These are phyloP conservation scores for Hymenotorrendiella dingleyae DNA, from an alignment of 2,329 filamentous ascomycete genomes.

Conservation along the genomic window DNA sequence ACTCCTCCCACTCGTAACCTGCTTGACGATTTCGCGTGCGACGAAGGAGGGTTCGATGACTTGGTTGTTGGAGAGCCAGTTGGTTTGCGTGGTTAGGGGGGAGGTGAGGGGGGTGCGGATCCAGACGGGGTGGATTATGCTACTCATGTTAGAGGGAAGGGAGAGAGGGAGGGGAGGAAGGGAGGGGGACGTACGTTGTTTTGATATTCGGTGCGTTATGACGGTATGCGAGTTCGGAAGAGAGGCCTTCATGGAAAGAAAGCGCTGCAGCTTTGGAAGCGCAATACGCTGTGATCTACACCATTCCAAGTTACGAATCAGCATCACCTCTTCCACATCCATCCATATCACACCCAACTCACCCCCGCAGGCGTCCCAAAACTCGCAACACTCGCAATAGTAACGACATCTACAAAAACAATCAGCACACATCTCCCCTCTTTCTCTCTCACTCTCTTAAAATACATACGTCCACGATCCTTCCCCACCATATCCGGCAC, in stretches of 20 bases:
- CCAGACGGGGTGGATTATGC: slow-evolving; percentile 56
- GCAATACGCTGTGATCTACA: slow-evolving; percentile 62
- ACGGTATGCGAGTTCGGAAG: slow-evolving; percentile 49
- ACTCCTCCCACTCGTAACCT: slow-evolving; percentile 52
- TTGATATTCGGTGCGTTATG: slow-evolving; percentile 60
- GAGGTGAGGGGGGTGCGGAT: slow-evolving; percentile 54
- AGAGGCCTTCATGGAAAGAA: slow-evolving; percentile 61
- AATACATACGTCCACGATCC: slow-evolving; percentile 70
- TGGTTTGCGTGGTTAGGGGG: slow-evolving; percentile 45
- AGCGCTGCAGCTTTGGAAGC: slow-evolving; percentile 61
- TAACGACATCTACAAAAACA: no score
- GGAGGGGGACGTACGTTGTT: slow-evolving; percentile 39
- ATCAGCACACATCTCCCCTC: no score
- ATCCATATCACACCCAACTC: background rate
- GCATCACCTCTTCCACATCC: background rate
- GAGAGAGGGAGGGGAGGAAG: background rate
- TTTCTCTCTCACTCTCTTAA: no score
- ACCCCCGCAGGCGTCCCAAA: slow-evolving; percentile 44
- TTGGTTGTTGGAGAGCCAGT: slow-evolving; percentile 48
- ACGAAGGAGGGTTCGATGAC: slow-evolving; percentile 55
- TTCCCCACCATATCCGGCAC: slow-evolving; percentile 55
- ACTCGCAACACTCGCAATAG: slow-evolving; percentile 58
- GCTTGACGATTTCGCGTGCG: slow-evolving; percentile 54
- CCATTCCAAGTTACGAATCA: no score
- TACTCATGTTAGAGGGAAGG: background rate